Evolutionary conservation across 2,329 filamentous ascomycete genomes (phyloP).

Genomic region (Colletotrichum euphorbiae): DNA sequence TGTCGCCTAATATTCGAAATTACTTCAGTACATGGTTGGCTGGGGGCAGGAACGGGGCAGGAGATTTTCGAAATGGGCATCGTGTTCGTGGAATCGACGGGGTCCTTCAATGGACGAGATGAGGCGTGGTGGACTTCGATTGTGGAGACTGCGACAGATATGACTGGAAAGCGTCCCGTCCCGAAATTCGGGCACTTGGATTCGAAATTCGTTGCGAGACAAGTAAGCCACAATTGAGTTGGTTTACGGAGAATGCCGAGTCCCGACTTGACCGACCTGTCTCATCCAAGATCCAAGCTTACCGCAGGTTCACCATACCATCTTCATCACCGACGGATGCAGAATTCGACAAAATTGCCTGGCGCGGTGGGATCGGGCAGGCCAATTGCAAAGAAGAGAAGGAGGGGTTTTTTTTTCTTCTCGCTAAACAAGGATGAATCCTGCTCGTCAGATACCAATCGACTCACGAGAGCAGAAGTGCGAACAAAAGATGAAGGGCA

Average conservation of each 20-base stretch:
- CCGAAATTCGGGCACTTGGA: constrained; percentile 35
- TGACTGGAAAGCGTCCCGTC: constrained; percentile 29
- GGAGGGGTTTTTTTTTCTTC: background rate
- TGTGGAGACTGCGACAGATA: constrained; percentile 24
- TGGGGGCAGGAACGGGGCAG: background rate
- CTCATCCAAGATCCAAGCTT: constrained; percentile 22
- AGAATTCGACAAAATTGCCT: background rate
- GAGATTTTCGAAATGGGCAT: constrained; percentile 7
- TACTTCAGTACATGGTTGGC: constrained; percentile 6
- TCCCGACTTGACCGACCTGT: constrained; percentile 22
- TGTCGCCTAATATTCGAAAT: constrained; percentile 6
- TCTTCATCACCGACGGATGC: constrained; percentile 22
- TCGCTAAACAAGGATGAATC: constrained; percentile 12
- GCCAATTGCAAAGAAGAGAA: background rate
- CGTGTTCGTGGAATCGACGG: background rate
- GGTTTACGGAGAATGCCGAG: constrained; percentile 19
- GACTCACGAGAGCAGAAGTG: constrained; percentile 8
- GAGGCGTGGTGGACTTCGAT: constrained; percentile 10
- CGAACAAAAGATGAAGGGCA: background rate
- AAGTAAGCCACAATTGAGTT: constrained; percentile 31
- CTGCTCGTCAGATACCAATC: constrained; percentile 6
- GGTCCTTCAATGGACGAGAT: constrained; percentile 14
- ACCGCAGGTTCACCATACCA: constrained; percentile 6
- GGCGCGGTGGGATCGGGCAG: background rate
- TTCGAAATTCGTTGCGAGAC: constrained; percentile 19